A percentile compares a stretch with the other conserved stretches of the same genome.
Evolutionary conservation across 257 asterid species (phyloP).

Genomic region (Avicennia marina): DNA sequence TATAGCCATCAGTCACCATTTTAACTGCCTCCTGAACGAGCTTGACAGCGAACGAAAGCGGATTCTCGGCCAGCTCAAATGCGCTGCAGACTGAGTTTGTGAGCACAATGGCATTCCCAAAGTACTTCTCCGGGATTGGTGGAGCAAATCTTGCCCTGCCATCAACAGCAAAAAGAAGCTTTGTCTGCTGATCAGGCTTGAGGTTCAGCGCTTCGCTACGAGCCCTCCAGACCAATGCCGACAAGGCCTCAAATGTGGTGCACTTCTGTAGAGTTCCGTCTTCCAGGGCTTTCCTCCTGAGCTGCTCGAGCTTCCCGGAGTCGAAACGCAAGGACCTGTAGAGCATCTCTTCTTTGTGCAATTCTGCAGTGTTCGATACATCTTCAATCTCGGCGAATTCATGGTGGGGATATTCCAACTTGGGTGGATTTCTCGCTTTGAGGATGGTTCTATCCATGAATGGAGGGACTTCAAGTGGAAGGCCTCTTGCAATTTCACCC

Average conservation of each 20-base stretch:
- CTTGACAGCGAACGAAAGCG: conserved; percentile 47
- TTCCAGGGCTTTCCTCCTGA: conserved; percentile 48
- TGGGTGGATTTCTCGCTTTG: conserved; percentile 65
- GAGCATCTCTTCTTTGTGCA: conserved; percentile 59
- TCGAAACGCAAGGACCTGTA: conserved; percentile 68
- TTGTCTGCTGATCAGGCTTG: conserved; percentile 66
- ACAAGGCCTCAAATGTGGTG: conserved; percentile 81
- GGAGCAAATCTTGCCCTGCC: conserved; percentile 73
- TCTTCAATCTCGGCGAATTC: conserved; percentile 78
- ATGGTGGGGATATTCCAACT: conserved; percentile 54
- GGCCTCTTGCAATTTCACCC: conserved; percentile 78
- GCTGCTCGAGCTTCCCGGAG: conserved; percentile 56
- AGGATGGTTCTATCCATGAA: conserved; percentile 71
- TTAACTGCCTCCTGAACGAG: conserved; percentile 67
- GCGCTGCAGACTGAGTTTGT: conserved; percentile 64
- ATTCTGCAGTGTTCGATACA: conserved; percentile 46
- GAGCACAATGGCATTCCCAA: conserved; percentile 80
- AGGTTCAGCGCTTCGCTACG: conserved; percentile 58
- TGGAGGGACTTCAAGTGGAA: conserved; percentile 48
- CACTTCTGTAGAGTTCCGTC: conserved; percentile 44
- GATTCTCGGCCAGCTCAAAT: conserved; percentile 48
- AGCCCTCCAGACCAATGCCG: conserved; percentile 77
- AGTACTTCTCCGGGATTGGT: conserved; percentile 59
- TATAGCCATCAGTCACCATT: conserved; percentile 62
- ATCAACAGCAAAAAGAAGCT: conserved; percentile 85